Conservation (phyloP, 2,329 filamentous ascomycete genomes). For the Chaetomium sp. region DNA sequence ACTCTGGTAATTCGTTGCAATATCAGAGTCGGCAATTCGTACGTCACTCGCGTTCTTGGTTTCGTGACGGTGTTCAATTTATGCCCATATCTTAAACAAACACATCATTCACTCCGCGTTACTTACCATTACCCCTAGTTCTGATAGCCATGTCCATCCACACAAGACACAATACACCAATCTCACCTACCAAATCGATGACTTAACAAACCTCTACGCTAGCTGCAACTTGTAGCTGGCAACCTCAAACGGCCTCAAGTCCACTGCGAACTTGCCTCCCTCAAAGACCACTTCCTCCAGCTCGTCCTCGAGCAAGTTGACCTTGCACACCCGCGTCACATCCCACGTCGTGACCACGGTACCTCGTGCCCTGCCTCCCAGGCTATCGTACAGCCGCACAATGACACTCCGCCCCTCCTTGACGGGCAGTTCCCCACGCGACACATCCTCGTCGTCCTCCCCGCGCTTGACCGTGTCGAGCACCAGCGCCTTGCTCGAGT, state of each 20-base stretch:
- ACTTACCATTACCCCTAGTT: neutral
- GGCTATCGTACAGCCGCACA: conserved; percentile 80
- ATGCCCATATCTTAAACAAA: neutral
- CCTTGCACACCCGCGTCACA: conserved; percentile 77
- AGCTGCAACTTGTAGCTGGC: conserved; percentile 61
- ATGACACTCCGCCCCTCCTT: conserved; percentile 76
- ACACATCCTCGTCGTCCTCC: conserved; percentile 80
- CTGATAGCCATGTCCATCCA: neutral
- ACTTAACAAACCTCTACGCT: conserved; percentile 20
- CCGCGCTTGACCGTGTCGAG: conserved; percentile 91
- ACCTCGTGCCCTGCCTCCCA: conserved; percentile 79
- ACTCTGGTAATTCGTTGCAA: neutral
- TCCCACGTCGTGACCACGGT: conserved; percentile 67
- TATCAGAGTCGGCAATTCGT: neutral
- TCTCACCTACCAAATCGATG: neutral
- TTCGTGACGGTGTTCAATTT: neutral
- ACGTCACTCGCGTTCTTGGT: neutral
- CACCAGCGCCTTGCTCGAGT: conserved; percentile 63
- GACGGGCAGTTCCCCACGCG: conserved; percentile 58
- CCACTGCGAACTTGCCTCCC: conserved; percentile 59
- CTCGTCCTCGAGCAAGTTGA: conserved; percentile 88
- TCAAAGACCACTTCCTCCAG: conserved; percentile 62
- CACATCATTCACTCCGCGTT: neutral
- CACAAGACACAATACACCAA: neutral
- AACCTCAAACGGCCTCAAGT: conserved; percentile 80